phyloP scores from a whole-genome alignment of 306 rosid species.

The Abrus pulchellus region DNA sequence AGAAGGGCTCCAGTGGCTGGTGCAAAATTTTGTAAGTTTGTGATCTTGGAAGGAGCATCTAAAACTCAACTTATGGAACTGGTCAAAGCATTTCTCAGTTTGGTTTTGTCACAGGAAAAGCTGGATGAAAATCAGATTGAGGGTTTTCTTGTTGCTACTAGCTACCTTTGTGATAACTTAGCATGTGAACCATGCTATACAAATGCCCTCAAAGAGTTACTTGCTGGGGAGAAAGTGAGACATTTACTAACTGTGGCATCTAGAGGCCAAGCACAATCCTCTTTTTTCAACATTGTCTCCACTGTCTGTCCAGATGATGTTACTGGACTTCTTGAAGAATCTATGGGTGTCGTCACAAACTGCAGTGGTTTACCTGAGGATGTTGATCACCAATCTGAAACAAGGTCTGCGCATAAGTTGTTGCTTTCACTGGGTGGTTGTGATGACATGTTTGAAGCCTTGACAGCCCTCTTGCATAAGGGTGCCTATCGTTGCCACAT shows the following conservation, averaged over 20 bases:
- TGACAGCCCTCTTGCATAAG: constrained; percentile 73
- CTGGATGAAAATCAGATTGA: constrained; percentile 63
- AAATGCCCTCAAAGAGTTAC: constrained; percentile 66
- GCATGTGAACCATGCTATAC: constrained; percentile 58
- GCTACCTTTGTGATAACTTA: constrained; percentile 67
- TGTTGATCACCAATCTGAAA: constrained; percentile 76
- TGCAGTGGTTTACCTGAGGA: constrained; percentile 81
- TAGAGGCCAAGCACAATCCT: constrained; percentile 73
- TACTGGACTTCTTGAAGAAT: constrained; percentile 69
- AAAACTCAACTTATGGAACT: constrained; percentile 74
- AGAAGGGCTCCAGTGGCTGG: constrained; percentile 90
- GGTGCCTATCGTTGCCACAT: constrained; percentile 83
- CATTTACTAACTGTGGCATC: constrained; percentile 64
- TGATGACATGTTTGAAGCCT: constrained; percentile 79
- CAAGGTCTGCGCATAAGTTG: constrained; percentile 85
- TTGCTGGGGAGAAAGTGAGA: constrained; percentile 69
- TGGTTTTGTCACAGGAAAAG: constrained; percentile 66
- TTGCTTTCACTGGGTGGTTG: constrained; percentile 72
- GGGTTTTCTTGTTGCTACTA: constrained; percentile 79
- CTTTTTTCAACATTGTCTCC: constrained; percentile 75
- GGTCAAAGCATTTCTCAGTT: constrained; percentile 62
- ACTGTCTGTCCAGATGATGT: constrained; percentile 65
- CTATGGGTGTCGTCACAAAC: constrained; percentile 67
- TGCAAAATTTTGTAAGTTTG: constrained; percentile 85
- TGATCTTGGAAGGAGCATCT: constrained; percentile 76